Evolutionary conservation across 2,329 filamentous ascomycete species (phyloP), one percentile per base, ranked within the genome.

Genomic region (Apiospora rasikravindrae): DNA sequence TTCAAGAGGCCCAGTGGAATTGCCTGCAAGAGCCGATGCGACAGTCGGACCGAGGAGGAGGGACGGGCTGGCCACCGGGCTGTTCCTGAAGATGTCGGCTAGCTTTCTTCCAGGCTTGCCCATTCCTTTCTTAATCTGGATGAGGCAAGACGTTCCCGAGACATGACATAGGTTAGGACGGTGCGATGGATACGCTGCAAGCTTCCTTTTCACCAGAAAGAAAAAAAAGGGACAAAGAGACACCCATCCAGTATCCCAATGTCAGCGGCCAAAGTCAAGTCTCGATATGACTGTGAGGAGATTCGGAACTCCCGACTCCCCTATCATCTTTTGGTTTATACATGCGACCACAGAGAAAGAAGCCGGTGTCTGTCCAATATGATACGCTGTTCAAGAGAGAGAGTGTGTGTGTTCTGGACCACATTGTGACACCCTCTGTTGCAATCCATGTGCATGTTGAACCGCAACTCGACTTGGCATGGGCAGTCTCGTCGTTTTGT

Each of bases 131-230:
- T 64, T 33, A 40, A 64, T 64, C 13, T 64, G 44, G 47, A 51
- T 37, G 49, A 69, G 42, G 47, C 33, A 69, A 53, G 45, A 5
- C n/a, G 68, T 29, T 69, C 10, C 68, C 68, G 68, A 69, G 68
- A 69, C 68, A 69, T 22, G 6, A 49, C 44, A 22, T 8, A 49
- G n/a, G 4, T 49, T 19, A 33, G 13, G 16, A 19, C 26, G 44
- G 26, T 69, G 42, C 67, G 24, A 37, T 49, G 26, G 16, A 24
- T 47, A 7, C 29, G 2, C 66, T 68, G 66, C 66, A 68, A 16
- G 26, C 26, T 33, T 44, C 26, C 66, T 33, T 68, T 26, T 24
- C 29, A 14, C 26, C 19, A 19, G 24, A 3, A 26, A 61, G 6
- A 8, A 33, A 37, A 37, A n/a, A 45, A 4, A 47, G 13, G 29